These are phyloP conservation scores for Leccinum subgranulosum DNA, from an alignment of 768 basidiomycete genomes.

Conservation along the genomic window DNA sequence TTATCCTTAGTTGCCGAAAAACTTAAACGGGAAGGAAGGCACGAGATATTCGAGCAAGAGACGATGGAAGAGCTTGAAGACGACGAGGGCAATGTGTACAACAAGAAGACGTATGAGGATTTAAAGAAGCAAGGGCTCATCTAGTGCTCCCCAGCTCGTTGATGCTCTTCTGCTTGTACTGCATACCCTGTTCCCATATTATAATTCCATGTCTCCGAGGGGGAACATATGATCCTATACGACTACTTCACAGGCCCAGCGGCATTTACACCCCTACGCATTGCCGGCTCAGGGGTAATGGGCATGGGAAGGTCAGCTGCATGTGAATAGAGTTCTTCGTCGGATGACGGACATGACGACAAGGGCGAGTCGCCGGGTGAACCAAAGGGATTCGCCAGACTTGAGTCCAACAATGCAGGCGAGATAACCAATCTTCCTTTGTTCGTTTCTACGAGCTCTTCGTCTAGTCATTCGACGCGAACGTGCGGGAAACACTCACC, in stretches of 20 bases:
- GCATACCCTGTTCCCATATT: not conserved
- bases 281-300: slow-evolving; percentile 42
- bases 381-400: slow-evolving; percentile 68
- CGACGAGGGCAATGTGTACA: slow-evolving; percentile 97
- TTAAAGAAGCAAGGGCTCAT: slow-evolving; percentile 94
- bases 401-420: slow-evolving; percentile 43
- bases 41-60: slow-evolving; percentile 90
- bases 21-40: slow-evolving; percentile 93
- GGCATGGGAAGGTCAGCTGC: slow-evolving; percentile 70
- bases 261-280: slow-evolving; percentile 2
- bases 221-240: not conserved
- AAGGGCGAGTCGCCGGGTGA: slow-evolving; percentile 60
- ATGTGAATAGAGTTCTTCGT: slow-evolving; percentile 79
- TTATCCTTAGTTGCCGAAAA: slow-evolving; percentile 82
- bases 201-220: not conserved
- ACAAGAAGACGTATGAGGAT: slow-evolving; percentile 96
- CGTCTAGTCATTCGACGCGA: not conserved
- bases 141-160: slow-evolving; percentile 28
- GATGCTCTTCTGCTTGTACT: slow-evolving; percentile 2
- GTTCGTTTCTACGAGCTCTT: slow-evolving; percentile 13
- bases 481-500: slow-evolving; percentile 39
- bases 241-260: slow-evolving; percentile 11
- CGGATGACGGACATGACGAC: slow-evolving; percentile 77
- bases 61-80: slow-evolving; percentile 98
- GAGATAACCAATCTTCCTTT: slow-evolving; percentile 19